Evolutionary conservation across 495 filamentous ascomycete genomes (phyloP), one percentile per base, ranked within the genome.

Genomic region (Trichoderma parareesei): DNA sequence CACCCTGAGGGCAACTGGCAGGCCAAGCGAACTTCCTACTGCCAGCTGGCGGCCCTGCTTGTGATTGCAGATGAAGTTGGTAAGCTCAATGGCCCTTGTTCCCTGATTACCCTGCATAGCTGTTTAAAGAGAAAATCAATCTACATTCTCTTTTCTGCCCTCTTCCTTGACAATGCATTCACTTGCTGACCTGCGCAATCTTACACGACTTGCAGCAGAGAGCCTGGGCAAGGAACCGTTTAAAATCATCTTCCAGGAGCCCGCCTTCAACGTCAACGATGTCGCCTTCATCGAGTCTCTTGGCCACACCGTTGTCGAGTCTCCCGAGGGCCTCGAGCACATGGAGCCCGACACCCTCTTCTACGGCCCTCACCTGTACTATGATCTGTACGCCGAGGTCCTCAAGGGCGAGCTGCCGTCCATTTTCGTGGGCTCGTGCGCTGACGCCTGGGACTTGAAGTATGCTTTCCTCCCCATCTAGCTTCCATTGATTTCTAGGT

Each of bases 231-330:
- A 65, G 3, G 71, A 65, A 2, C 64, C 59, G 7, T 76, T 81
- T 57, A 72, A 74, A 38, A 75, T 83, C 60, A 73, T 84, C 66
- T 82, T 87, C 33, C 90, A 93, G 76, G 90, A 93, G 60, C 90
- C 90, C 7, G 69, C 83, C 67, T 91, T 91, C 75, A 90, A 85
- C 62, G 53, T 71, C 8, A 71, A 81, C 7, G 90, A 93, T 69
- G 79, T 76, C 35, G 68, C 72, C 0, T 88, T 90, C 65, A 80
- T 91, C 46, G 42, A 0, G 73, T 69, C 11, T 74, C 87, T 1
- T 78, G 77, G 27, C 3, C 79, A 88, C 41, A 74, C 75, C 27
- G 81, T 87, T 13, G 79, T 88, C 41, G 68, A 84, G 3, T 76
- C 81, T 42, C 89, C 89, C 0, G 65, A 48, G 0, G 90, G 77